These are phyloP conservation scores for Emydomyces testavorans DNA, from an alignment of 2,329 filamentous ascomycete species.

Conservation along the genomic window DNA sequence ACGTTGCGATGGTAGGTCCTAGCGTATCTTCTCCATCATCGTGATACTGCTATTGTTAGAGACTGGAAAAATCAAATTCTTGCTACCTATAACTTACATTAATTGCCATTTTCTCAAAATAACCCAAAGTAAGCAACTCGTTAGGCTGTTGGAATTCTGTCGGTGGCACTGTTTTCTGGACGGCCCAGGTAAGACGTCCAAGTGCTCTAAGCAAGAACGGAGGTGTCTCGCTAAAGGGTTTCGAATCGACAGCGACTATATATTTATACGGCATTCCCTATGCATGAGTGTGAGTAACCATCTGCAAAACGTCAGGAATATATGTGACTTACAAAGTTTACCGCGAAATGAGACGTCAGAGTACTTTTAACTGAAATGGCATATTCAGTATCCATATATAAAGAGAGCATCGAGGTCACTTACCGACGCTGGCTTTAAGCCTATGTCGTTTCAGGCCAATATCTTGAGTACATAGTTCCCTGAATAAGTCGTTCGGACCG, in stretches of 20 bases:
- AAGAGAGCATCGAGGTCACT: constrained; percentile 14
- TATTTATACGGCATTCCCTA: constrained; percentile 51
- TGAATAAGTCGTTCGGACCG: constrained; percentile 53
- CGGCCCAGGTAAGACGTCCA: constrained; percentile 45
- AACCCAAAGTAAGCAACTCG: constrained; percentile 45
- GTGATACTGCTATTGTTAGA: constrained; percentile 36
- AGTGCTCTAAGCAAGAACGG: constrained; percentile 36
- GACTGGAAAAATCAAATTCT: background rate
- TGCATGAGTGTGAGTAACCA: background rate
- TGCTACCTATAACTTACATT: constrained; percentile 29
- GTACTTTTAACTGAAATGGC: constrained; percentile 25
- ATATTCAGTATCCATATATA: background rate
- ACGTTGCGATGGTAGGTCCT: constrained; percentile 45
- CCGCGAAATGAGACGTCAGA: constrained; percentile 38
- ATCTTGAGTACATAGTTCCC: constrained; percentile 35
- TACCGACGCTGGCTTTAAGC: constrained; percentile 26
- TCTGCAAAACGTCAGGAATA: background rate
- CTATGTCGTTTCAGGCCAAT: constrained; percentile 39
- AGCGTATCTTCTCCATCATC: constrained; percentile 48
- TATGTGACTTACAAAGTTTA: constrained; percentile 35
- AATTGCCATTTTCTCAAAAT: constrained; percentile 46
- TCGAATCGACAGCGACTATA: constrained; percentile 40
- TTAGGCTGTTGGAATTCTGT: constrained; percentile 38
- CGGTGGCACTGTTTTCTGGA: constrained; percentile 28
- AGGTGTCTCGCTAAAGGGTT: constrained; percentile 34